Evolutionary conservation across 306 rosid genomes (phyloP).

Genomic region (Fragaria iinumae): DNA sequence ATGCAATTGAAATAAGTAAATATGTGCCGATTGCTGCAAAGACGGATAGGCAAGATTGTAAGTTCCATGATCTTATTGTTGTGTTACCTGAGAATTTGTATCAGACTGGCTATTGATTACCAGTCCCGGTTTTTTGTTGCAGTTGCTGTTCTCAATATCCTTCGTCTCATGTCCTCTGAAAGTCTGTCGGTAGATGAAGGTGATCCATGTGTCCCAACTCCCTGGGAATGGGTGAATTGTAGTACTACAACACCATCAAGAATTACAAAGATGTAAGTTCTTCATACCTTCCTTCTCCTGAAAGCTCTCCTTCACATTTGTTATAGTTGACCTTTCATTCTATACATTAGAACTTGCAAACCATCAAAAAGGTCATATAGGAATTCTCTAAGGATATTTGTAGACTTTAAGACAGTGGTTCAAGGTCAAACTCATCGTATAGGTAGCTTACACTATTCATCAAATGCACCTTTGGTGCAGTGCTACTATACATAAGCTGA

Average conservation of each 20-base stretch:
- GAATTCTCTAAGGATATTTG: neutral
- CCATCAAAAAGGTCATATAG: neutral
- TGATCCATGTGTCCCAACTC: constrained; percentile 88
- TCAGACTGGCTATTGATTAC: constrained; percentile 9
- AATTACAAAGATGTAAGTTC: constrained; percentile 68
- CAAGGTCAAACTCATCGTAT: neutral
- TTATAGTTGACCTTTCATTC: neutral
- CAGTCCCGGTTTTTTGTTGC: constrained; percentile 35
- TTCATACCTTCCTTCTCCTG: constrained; percentile 24
- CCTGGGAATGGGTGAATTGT: constrained; percentile 88
- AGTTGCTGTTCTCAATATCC: constrained; percentile 52
- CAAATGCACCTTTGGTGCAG: constrained; percentile 1
- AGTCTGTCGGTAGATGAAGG: constrained; percentile 55
- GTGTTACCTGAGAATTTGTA: neutral
- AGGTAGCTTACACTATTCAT: constrained; percentile 4
- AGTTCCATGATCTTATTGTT: constrained; percentile 32
- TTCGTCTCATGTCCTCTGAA: constrained; percentile 50
- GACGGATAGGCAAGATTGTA: constrained; percentile 73
- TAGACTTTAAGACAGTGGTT: neutral
- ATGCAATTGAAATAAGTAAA: constrained; percentile 87
- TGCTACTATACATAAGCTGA: neutral
- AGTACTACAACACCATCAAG: constrained; percentile 55
- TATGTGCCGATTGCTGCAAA: constrained; percentile 54
- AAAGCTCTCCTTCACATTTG: constrained; percentile 17
- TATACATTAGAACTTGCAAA: neutral